A percentile compares a stretch with the other conserved stretches of the same genome.
Conservation (phyloP, 768 basidiomycete genomes). For the Gloeostereum incarnatum region DNA sequence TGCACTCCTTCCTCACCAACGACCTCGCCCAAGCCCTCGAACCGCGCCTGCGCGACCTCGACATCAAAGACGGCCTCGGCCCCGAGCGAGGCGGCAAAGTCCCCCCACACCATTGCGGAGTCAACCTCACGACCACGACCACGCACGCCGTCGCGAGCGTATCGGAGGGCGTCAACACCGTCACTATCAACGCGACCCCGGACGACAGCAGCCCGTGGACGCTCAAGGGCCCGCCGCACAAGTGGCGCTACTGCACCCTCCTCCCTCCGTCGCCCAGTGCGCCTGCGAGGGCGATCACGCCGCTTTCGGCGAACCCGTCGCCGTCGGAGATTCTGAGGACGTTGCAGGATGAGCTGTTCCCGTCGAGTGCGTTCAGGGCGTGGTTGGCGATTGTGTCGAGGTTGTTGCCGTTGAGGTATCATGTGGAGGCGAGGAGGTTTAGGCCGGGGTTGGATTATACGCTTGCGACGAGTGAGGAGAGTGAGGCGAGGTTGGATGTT, state of each 20-base stretch:
- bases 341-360: conserved; percentile 72
- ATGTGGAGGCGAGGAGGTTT: conserved; percentile 80
- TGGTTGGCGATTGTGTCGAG: conserved; percentile 74
- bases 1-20: conserved; percentile 75
- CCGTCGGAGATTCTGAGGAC: conserved; percentile 51
- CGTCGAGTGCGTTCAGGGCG: conserved; percentile 78
- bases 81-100: conserved; percentile 42
- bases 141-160: neutral
- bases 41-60: conserved; percentile 50
- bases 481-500: conserved; percentile 76
- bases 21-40: conserved; percentile 64
- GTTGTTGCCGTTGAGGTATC: conserved; percentile 62
- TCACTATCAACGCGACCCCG: conserved; percentile 3
- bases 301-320: conserved; percentile 42
- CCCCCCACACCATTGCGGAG: conserved; percentile 41
- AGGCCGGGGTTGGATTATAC: conserved; percentile 93
- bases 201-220: conserved; percentile 43
- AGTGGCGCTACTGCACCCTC: conserved; percentile 85
- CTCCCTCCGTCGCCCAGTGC: conserved; percentile 24
- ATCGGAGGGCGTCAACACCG: conserved; percentile 1
- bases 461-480: conserved; percentile 80
- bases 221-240: conserved; percentile 84
- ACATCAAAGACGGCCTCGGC: conserved; percentile 55
- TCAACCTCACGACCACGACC: neutral
- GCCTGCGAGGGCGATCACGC: conserved; percentile 35